Evolutionary conservation across 2,329 filamentous ascomycete genomes (phyloP), one percentile per base, ranked within the genome.

Genomic region (Penicillium paneum): DNA sequence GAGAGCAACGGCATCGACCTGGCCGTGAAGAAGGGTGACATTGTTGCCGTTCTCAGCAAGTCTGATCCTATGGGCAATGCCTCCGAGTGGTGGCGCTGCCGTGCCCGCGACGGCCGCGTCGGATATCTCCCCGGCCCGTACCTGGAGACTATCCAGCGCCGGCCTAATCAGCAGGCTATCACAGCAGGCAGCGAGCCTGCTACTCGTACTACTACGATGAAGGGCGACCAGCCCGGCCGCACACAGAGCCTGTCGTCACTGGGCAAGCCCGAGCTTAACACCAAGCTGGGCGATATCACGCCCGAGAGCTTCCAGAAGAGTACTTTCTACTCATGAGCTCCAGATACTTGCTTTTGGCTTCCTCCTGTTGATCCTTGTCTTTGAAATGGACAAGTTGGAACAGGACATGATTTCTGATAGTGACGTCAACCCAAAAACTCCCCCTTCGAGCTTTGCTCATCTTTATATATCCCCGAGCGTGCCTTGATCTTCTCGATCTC

Each of bases 71-170:
- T 93, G 68, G 94, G 94, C 40, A 91, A 94, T 65, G 85, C 91
- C 5, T 94, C 89, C 49, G 93, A 99, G 70, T 99, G 94, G 94
- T 99, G 94, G 94, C 86, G 88, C 62, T 99, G 95, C 75, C 84
- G 94, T 52, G 89, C 93, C 13, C 83, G 94, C 57, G 91, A 97
- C 70, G 92, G 91, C 42, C 83, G 91, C 26, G 87, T 96, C 65
- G 94, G 94, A 8, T 99, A 97, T 70, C 81, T 99, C 6, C 94
- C 95, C 2, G 86, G 88, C 1, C 92, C 91, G 1, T 99, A 97
- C 68, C 82, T 99, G 28, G 91, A 96, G 74, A 83, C 81, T 0
- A 86, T 94, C 45, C 82, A 87, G 67, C 76, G 84, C 49, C 76
- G 78, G 56, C 73, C 72, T 11, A 64, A 65, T 6, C 72, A 78